Percentiles rank a stretch among this genome's conserved stretches.
These are phyloP conservation scores for Theileria equi DNA, from an alignment of 169 alveolate species.

Conservation along the genomic window DNA sequence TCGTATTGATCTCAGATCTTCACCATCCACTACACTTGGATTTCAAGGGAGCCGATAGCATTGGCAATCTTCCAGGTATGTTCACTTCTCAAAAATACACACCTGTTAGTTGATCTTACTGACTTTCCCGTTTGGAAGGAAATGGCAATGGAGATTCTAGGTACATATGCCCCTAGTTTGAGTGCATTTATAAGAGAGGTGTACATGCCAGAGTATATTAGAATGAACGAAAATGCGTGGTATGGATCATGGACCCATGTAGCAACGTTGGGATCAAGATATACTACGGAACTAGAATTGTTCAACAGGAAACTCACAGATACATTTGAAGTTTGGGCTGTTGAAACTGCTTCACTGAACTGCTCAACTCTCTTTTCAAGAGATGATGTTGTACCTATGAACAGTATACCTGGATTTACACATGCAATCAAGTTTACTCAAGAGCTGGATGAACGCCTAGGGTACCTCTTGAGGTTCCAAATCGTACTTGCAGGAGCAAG, in stretches of 20 bases:
- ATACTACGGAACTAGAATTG: slow-evolving; percentile 73
- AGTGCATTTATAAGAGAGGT: slow-evolving; percentile 38
- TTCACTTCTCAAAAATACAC: not conserved
- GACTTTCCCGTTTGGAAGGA: slow-evolving; percentile 56
- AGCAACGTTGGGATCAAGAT: slow-evolving; percentile 68
- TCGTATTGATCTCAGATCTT: slow-evolving; percentile 77
- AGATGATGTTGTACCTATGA: slow-evolving; percentile 45
- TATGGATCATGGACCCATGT: slow-evolving; percentile 87
- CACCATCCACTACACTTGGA: slow-evolving; percentile 80
- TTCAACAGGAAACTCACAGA: slow-evolving; percentile 67
- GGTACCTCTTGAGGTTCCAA: slow-evolving; percentile 59
- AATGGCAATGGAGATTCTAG: slow-evolving; percentile 27
- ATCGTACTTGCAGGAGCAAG: slow-evolving; percentile 83
- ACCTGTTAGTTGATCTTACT: slow-evolving; percentile 34
- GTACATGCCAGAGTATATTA: slow-evolving; percentile 63
- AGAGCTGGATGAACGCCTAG: slow-evolving; percentile 57
- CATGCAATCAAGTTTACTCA: slow-evolving; percentile 62
- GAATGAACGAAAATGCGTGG: slow-evolving; percentile 72
- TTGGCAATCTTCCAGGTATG: slow-evolving; percentile 38
- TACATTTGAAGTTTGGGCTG: slow-evolving; percentile 76
- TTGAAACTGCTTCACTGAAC: slow-evolving; percentile 67
- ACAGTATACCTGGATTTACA: slow-evolving; percentile 12
- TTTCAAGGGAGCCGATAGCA: slow-evolving; percentile 56
- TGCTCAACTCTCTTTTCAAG: slow-evolving; percentile 58
- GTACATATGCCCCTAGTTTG: slow-evolving; percentile 16